phyloP scores from a whole-genome alignment of 108 stramenopile species.

The Skeletonema grethae region DNA sequence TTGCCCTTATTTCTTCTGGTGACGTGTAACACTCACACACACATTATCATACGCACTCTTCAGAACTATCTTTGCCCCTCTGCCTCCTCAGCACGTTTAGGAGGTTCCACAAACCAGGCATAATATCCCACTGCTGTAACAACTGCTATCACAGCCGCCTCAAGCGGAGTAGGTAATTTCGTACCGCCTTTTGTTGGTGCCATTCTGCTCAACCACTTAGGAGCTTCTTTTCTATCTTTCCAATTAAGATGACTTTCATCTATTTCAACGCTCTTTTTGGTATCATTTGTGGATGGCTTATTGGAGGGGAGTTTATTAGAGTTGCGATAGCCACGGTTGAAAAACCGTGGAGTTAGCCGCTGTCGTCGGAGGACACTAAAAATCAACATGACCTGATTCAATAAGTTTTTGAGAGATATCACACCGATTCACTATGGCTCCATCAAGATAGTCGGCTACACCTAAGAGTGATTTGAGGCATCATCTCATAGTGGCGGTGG shows the following conservation, averaged over 20 bases:
- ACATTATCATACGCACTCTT: background rate
- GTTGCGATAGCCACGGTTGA: background rate
- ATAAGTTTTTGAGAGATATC: no score
- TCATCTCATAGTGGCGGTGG: no score
- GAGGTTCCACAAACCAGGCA: constrained; percentile 42
- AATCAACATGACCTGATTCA: background rate
- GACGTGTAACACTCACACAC: background rate
- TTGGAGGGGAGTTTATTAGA: background rate
- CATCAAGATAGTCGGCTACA: no score
- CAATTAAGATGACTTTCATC: constrained; percentile 38
- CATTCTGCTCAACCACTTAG: constrained; percentile 40
- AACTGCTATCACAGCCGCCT: constrained; percentile 28
- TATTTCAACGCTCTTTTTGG: background rate
- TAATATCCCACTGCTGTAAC: constrained; percentile 23
- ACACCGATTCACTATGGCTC: no score
- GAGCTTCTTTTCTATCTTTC: constrained; percentile 50
- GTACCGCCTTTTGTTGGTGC: constrained; percentile 53
- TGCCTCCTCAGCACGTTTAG: constrained; percentile 3
- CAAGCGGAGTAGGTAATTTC: constrained; percentile 21
- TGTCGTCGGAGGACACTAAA: background rate
- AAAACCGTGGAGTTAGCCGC: background rate
- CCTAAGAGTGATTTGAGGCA: no score
- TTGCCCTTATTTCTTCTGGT: background rate
- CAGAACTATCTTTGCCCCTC: background rate
- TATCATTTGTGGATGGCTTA: background rate